phyloP scores from a whole-genome alignment of 2,329 filamentous ascomycete genomes.

The Bipolaris gigantea region DNA sequence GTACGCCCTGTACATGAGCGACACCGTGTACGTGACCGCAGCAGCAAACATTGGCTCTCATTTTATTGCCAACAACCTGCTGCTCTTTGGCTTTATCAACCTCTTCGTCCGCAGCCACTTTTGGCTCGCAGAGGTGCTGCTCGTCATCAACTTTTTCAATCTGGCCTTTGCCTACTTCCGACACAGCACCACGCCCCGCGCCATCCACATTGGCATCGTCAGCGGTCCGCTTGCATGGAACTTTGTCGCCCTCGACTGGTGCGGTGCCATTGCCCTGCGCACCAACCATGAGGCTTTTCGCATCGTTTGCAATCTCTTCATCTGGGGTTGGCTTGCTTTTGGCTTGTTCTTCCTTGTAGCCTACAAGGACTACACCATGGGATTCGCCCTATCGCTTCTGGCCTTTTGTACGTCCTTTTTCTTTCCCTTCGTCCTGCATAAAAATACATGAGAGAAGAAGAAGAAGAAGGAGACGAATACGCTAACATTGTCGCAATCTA shows the following conservation, averaged over 20 bases:
- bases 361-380: constrained; percentile 77
- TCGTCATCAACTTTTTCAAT: constrained; percentile 82
- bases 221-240: constrained; percentile 83
- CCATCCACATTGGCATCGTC: constrained; percentile 75
- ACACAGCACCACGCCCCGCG: constrained; percentile 69
- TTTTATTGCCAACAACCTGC: constrained; percentile 83
- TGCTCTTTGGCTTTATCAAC: constrained; percentile 80
- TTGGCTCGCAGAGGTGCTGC: constrained; percentile 72
- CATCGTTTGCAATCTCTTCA: constrained; percentile 82
- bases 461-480: too few relatives aligned
- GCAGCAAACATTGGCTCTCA: constrained; percentile 79
- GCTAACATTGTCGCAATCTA: constrained; percentile 27
- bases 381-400: constrained; percentile 75
- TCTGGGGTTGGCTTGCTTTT: constrained; percentile 80
- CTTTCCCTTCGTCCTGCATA: neutral
- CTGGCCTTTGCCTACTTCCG: constrained; percentile 78
- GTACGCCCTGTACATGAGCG: constrained; percentile 71
- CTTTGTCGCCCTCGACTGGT: constrained; percentile 85
- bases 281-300: constrained; percentile 68
- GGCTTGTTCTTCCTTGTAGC: constrained; percentile 73
- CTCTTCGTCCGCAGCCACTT: constrained; percentile 79
- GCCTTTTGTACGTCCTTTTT: constrained; percentile 60
- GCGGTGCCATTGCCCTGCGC: constrained; percentile 78
- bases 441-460: neutral
- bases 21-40: constrained; percentile 63